Conservation (phyloP, 2,329 filamentous ascomycete genomes). For the Diaporthe australafricana region DNA sequence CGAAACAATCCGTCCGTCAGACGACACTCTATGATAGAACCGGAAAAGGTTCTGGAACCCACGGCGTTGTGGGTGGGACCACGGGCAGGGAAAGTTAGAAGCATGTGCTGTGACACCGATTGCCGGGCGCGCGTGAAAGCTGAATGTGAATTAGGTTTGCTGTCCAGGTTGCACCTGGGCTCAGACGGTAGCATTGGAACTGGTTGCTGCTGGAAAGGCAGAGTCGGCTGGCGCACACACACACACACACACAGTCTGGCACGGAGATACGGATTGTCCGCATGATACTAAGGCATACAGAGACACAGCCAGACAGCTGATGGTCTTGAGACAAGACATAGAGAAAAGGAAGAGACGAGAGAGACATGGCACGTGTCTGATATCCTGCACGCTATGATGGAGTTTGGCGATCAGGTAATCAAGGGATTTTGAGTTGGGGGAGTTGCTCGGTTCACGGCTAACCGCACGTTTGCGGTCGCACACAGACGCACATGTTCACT, state of each 20-base stretch:
- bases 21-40: neutral
- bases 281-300: neutral
- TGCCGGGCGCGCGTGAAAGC: constrained; percentile 6
- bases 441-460: constrained; percentile 7
- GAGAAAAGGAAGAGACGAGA: no score
- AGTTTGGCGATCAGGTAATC: constrained; percentile 15
- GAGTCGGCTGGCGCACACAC: neutral
- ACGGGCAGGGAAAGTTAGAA: neutral
- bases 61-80: neutral
- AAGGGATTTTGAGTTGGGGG: constrained; percentile 11
- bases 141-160: constrained; percentile 12
- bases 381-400: constrained; percentile 23
- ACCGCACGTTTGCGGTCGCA: neutral
- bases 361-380: constrained; percentile 2
- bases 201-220: neutral
- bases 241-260: no score
- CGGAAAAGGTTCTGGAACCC: constrained; percentile 18
- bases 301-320: neutral
- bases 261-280: constrained; percentile 14
- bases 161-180: constrained; percentile 2
- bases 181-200: constrained; percentile 2
- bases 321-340: neutral
- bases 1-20: constrained; percentile 24
- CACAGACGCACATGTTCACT: neutral
- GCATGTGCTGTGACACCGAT: constrained; percentile 1